Conservation (phyloP, 1,284 basidiomycete genomes). For the Inonotus obliquus region DNA sequence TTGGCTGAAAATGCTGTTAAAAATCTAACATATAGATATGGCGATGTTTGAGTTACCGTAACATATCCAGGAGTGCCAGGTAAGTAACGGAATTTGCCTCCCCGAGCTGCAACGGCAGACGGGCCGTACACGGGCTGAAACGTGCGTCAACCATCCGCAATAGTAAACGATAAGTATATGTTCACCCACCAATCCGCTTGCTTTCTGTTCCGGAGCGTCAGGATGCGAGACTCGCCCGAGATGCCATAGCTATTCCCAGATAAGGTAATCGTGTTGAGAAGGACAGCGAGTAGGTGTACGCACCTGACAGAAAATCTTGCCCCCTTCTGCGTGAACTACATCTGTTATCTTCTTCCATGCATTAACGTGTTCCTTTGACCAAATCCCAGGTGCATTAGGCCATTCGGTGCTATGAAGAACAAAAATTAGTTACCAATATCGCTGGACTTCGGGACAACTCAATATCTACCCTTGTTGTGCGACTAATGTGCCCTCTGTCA, state of each 20-base stretch:
- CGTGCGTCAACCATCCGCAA: not conserved
- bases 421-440: not conserved
- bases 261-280: not conserved
- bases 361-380: slow-evolving; percentile 29
- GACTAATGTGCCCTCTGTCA: slow-evolving; percentile 40
- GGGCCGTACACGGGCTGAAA: slow-evolving; percentile 34
- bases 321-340: slow-evolving; percentile 39
- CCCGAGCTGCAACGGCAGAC: slow-evolving; percentile 34
- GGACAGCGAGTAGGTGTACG: too few species aligned
- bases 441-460: not conserved
- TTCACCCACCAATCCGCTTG: slow-evolving; percentile 19
- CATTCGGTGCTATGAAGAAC: slow-evolving; percentile 26
- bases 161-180: not conserved
- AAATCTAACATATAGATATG: not conserved
- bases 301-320: slow-evolving; percentile 38
- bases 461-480: slow-evolving; percentile 36
- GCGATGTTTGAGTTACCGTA: slow-evolving; percentile 26
- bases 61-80: slow-evolving; percentile 34
- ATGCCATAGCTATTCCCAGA: slow-evolving; percentile 7
- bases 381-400: slow-evolving; percentile 33
- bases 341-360: slow-evolving; percentile 36
- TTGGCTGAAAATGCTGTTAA: slow-evolving; percentile 30
- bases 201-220: slow-evolving; percentile 26
- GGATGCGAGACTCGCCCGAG: slow-evolving; percentile 33
- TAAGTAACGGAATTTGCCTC: slow-evolving; percentile 37